A percentile compares a stretch with the other conserved stretches of the same genome.
Conservation (phyloP, 345 rosid species). For the Citrus cavaleriei region DNA sequence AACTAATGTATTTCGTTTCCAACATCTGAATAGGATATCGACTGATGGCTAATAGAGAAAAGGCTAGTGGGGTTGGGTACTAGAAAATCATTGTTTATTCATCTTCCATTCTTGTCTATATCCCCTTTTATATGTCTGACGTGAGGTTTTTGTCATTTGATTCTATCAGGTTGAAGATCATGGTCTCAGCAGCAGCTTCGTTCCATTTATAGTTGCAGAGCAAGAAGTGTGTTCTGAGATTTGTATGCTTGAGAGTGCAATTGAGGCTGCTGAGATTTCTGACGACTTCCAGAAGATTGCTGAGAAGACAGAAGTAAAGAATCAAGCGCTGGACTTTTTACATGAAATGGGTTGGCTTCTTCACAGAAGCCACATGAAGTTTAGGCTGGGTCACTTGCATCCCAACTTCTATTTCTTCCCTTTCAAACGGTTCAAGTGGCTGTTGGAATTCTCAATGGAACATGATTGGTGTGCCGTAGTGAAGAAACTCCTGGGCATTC, state of each 20-base stretch:
- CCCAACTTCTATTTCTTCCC: conserved; percentile 39
- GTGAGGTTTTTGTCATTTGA: conserved; percentile 10
- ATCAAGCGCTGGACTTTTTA: conserved; percentile 55
- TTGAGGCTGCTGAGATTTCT: conserved; percentile 33
- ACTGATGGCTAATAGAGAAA: not conserved
- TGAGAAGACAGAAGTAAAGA: conserved; percentile 39
- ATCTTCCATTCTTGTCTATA: not conserved
- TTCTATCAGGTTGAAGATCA: conserved; percentile 54
- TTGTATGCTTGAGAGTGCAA: conserved; percentile 47
- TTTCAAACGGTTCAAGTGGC: conserved; percentile 51
- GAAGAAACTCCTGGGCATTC: conserved; percentile 47
- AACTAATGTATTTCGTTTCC: not conserved
- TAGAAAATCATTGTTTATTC: not conserved
- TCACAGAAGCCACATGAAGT: conserved; percentile 41
- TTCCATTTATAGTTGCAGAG: conserved; percentile 72
- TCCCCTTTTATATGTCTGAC: not conserved
- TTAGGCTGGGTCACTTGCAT: conserved; percentile 37
- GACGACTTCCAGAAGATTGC: conserved; percentile 12
- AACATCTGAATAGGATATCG: not conserved
- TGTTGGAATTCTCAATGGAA: conserved; percentile 65
- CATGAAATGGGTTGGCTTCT: conserved; percentile 83
- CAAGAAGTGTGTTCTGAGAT: conserved; percentile 73
- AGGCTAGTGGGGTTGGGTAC: not conserved
- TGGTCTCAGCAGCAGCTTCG: conserved; percentile 55
- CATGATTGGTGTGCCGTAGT: conserved; percentile 77